Conservation (phyloP, 768 basidiomycete genomes). For the Naganishia randhawae region DNA sequence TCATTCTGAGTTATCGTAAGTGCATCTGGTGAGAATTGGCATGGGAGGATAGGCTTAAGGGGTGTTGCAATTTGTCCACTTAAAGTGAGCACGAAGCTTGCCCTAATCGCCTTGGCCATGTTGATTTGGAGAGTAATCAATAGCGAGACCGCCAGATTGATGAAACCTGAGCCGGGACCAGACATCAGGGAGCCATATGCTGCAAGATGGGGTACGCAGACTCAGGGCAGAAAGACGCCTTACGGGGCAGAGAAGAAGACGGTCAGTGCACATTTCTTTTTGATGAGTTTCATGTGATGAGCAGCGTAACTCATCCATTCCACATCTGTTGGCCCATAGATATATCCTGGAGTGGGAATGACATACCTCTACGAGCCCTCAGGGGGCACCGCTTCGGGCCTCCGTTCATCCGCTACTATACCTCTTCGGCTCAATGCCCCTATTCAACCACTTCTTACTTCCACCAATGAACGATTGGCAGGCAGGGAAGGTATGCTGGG, state of each 20-base stretch:
- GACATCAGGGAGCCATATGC: conserved; percentile 24
- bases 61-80: neutral
- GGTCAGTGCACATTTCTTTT: neutral
- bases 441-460: conserved; percentile 24
- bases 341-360: conserved; percentile 25
- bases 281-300: neutral
- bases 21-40: neutral
- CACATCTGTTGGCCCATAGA: neutral
- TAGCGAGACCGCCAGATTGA: conserved; percentile 24
- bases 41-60: neutral
- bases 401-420: neutral
- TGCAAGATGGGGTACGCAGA: conserved; percentile 25
- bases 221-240: conserved; percentile 24
- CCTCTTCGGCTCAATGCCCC: conserved; percentile 3
- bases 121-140: conserved; percentile 30
- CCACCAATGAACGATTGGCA: conserved; percentile 20
- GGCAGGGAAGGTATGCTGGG: conserved; percentile 17
- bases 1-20: conserved; percentile 28
- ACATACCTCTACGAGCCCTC: conserved; percentile 25
- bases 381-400: too few species aligned
- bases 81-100: conserved; percentile 23
- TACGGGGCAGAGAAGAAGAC: conserved; percentile 20
- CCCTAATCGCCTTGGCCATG: conserved; percentile 20
- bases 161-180: conserved; percentile 19
- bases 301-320: neutral